A percentile compares a stretch with the other conserved stretches of the same genome.
Evolutionary conservation across 805 yeast genomes (phyloP).

Genomic region (Wickerhamiella bombiphila): DNA sequence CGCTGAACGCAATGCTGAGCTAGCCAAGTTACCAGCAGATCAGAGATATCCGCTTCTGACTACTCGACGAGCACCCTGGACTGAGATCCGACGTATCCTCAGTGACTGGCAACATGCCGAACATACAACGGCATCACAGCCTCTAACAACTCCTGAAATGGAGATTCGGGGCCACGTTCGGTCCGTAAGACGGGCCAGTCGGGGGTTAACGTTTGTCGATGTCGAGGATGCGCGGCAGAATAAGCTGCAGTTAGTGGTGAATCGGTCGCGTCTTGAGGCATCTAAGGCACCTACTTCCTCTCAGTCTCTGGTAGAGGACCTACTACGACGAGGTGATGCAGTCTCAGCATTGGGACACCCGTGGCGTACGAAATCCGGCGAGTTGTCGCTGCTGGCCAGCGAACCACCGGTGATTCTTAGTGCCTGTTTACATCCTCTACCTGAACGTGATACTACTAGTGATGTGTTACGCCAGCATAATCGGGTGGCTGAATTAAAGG

Average conservation of each 20-base stretch:
- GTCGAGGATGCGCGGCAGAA: conserved; percentile 33
- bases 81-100: background rate
- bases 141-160: conserved; percentile 4
- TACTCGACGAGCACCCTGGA: background rate
- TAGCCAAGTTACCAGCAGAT: background rate
- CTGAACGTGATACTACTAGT: conserved; percentile 42
- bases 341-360: conserved; percentile 55
- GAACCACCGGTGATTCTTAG: conserved; percentile 39
- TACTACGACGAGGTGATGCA: conserved; percentile 57
- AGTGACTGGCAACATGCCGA: conserved; percentile 1
- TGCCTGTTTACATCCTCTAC: conserved; percentile 58
- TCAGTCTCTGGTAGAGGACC: too few relatives aligned
- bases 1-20: background rate
- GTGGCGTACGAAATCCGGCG: conserved; percentile 63
- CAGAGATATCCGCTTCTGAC: conserved; percentile 1
- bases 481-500: conserved; percentile 59
- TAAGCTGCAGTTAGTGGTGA: conserved; percentile 49
- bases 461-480: conserved; percentile 44
- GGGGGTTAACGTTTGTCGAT: conserved; percentile 56
- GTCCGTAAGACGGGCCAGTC: conserved; percentile 50
- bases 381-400: conserved; percentile 51
- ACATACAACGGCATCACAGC: conserved; percentile 7
- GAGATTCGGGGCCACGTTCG: conserved; percentile 36
- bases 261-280: conserved; percentile 29
- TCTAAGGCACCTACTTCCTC: conserved; percentile 22